phyloP scores from a whole-genome alignment of 805 yeast species.

The Ogataea paraovalis region DNA sequence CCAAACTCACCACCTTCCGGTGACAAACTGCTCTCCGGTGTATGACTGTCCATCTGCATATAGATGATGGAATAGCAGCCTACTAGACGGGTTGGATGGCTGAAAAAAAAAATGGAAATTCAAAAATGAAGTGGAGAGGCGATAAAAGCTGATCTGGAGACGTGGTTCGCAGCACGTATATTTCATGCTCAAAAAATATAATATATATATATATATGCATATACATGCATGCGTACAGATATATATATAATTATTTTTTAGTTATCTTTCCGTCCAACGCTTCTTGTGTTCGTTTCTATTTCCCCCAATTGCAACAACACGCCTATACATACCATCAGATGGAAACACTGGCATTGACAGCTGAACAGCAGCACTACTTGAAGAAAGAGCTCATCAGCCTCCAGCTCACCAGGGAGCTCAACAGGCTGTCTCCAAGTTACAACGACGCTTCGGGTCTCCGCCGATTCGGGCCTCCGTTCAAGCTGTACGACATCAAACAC shows the following conservation, averaged over 20 bases:
- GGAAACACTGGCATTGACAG: constrained; percentile 32
- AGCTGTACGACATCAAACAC: constrained; percentile 38
- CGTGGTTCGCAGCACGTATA: too few species aligned
- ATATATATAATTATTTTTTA: too few species aligned
- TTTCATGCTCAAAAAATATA: too few species aligned
- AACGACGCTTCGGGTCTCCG: constrained; percentile 61
- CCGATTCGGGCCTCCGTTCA: constrained; percentile 76
- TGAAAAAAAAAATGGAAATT: not conserved
- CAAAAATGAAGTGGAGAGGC: not conserved
- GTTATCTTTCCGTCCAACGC: too few species aligned
- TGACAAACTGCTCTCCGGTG: not conserved
- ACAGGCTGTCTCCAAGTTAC: constrained; percentile 38
- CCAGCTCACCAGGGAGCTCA: constrained; percentile 61
- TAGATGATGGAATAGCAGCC: not conserved
- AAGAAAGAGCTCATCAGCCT: constrained; percentile 73
- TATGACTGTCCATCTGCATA: not conserved
- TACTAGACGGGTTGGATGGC: not conserved
- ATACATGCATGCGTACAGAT: too few species aligned
- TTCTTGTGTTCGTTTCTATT: too few species aligned
- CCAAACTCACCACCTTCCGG: not conserved
- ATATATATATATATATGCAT: too few species aligned
- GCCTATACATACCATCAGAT: not conserved
- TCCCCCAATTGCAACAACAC: not conserved
- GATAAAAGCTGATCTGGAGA: too few species aligned
- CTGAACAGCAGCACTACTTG: constrained; percentile 80